phyloP scores from a whole-genome alignment of 352 stramenopile genomes.

The Phytophthora fragariae region DNA sequence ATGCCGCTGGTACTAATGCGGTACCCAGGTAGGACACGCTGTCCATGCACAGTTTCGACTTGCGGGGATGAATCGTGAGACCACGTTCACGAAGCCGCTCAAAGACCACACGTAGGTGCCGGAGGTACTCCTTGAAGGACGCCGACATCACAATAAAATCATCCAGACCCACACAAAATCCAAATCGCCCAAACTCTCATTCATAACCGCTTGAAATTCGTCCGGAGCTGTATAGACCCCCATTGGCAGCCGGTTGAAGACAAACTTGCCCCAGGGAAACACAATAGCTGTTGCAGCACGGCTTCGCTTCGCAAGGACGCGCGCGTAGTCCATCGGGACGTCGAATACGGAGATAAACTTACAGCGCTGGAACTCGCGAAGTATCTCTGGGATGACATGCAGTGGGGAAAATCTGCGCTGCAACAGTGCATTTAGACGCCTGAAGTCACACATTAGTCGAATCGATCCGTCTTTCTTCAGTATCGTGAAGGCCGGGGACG shows the following conservation, averaged over 20 bases:
- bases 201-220: slow-evolving; percentile 12
- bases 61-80: slow-evolving; percentile 7
- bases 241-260: background rate
- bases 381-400: slow-evolving; percentile 1
- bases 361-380: slow-evolving; percentile 1
- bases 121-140: slow-evolving; percentile 5
- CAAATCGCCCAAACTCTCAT: background rate
- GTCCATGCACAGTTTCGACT: slow-evolving; percentile 4
- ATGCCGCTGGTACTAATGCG: slow-evolving; percentile 6
- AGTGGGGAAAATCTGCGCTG: slow-evolving; percentile 1
- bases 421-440: background rate
- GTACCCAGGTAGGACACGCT: slow-evolving; percentile 3
- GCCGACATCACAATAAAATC: slow-evolving; percentile 8
- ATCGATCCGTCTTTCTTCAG: background rate
- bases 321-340: slow-evolving; percentile 4
- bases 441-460: slow-evolving; percentile 5
- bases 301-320: background rate
- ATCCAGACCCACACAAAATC: background rate
- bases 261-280: slow-evolving; percentile 6
- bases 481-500: slow-evolving; percentile 1
- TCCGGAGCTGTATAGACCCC: background rate
- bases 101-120: slow-evolving; percentile 2
- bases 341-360: slow-evolving; percentile 8
- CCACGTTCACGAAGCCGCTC: slow-evolving; percentile 4
- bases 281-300: slow-evolving; percentile 3